Conservation (phyloP, 31 red algal genomes). For the Pterothamnion heteromorphum region DNA sequence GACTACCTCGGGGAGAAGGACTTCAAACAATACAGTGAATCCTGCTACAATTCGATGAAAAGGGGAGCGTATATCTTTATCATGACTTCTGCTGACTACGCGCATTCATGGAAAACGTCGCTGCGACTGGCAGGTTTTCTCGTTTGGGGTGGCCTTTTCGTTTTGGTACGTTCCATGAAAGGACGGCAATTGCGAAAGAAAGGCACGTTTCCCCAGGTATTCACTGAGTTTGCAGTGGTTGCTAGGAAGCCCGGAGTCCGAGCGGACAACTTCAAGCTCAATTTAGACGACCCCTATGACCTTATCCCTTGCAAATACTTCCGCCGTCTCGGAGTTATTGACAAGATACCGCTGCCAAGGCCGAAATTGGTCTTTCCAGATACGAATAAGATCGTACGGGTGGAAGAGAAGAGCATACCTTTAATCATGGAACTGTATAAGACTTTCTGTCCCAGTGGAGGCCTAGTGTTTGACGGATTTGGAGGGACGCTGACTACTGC, state of each 20-base stretch:
- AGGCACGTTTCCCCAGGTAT: not conserved
- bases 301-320: no score
- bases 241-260: not conserved
- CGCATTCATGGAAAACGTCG: not conserved
- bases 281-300: not conserved
- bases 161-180: not conserved
- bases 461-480: not conserved
- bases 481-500: not conserved
- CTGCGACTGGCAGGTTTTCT: not conserved
- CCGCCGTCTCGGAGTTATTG: not conserved
- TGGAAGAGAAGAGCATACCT: not conserved
- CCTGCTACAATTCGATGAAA: not conserved
- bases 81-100: not conserved
- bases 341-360: no score
- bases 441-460: not conserved
- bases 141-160: not conserved
- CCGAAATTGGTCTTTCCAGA: not conserved
- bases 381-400: not conserved
- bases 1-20: not conserved
- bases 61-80: not conserved
- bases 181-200: not conserved
- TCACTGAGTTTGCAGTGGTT: not conserved
- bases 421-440: not conserved
- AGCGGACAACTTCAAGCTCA: not conserved
- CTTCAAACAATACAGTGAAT: not conserved